Evolutionary conservation across 345 rosid species (phyloP), one percentile per base, ranked within the genome.

Genomic region (Salix suchowensis): DNA sequence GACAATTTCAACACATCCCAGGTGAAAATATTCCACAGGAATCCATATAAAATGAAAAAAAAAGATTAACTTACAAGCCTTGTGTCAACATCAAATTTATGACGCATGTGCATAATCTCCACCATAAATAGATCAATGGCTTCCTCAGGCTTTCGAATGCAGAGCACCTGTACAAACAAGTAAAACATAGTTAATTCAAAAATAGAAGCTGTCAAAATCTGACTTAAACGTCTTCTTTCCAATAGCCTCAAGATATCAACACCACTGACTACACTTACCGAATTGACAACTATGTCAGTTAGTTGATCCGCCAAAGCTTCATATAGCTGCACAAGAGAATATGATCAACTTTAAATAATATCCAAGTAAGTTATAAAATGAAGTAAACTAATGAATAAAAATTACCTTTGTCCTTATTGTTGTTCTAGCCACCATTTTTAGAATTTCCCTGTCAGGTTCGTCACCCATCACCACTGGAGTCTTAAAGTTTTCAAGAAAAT

Each of bases 41-140:
- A 68, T 23, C 28, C 50, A 68, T 13, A n/a, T 21, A 40, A 39
- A 39, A 32, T 34, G 7, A 30, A 24, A 46, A 11, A 24, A 62
- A 18, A 54, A 4, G 9, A 52, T 36, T 26, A 70, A 80, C 86
- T 58, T 87, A 91, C 98, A 90, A 95, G 84, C 52, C 91, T 87
- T n/a, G 98, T 95, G 82, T 95, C 98, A 7, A 90, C 97, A 75
- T 93, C 98, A 85, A 95, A 95, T 81, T 93, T 95, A 76, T 95
- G 98, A 58, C 94, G 94, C 98, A 95, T 95, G 90, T 95, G 98
- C 98, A 95, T 95, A 44, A 95, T 89, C 88, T 95, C 98, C 81
- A 95, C 98, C 98, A 95, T 95, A 81, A 95, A 95, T 36, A 95
- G 89, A 84, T 95, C 98, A 77, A 95, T 87, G 50, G 88, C 85